These are phyloP conservation scores for Phyllostachys edulis DNA, from an alignment of 176 grass and related monocot genomes.

Conservation along the genomic window DNA sequence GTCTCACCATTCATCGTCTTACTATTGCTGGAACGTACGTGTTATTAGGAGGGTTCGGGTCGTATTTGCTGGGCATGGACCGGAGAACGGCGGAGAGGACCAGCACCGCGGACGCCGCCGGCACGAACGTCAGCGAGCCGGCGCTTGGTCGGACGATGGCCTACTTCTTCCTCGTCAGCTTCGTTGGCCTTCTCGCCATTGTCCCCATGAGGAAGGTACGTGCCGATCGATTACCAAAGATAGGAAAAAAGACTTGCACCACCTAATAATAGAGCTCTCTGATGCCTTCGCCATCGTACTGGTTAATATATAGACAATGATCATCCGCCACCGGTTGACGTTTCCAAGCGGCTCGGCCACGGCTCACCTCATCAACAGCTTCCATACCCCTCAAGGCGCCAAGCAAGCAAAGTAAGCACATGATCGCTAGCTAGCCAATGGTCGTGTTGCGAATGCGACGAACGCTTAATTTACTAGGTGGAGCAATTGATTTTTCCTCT, in stretches of 20 bases:
- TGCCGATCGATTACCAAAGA: constrained; percentile 14
- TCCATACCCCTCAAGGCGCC: constrained; percentile 62
- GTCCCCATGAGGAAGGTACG: constrained; percentile 74
- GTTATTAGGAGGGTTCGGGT: constrained; percentile 65
- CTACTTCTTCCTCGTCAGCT: constrained; percentile 60
- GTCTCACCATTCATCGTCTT: neutral
- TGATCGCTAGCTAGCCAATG: too few species aligned
- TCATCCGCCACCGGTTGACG: constrained; percentile 64
- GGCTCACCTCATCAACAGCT: constrained; percentile 83
- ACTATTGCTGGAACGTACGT: neutral
- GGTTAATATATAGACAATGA: constrained; percentile 61
- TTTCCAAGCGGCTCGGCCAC: constrained; percentile 83
- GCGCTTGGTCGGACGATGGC: constrained; percentile 46
- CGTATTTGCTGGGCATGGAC: constrained; percentile 66
- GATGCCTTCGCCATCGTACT: neutral
- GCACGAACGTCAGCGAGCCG: constrained; percentile 49
- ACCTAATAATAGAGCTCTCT: neutral
- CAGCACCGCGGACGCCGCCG: constrained; percentile 12
- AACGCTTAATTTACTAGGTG: too few species aligned
- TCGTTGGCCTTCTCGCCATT: constrained; percentile 69
- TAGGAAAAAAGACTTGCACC: neutral
- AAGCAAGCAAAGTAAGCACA: constrained; percentile 52
- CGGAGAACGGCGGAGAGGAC: constrained; percentile 44
- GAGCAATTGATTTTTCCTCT: neutral
- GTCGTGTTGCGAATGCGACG: too few species aligned